Evolutionary conservation across 2,329 filamentous ascomycete species (phyloP), one percentile per base, ranked within the genome.

Genomic region (Calonectria pseudoreteaudii): DNA sequence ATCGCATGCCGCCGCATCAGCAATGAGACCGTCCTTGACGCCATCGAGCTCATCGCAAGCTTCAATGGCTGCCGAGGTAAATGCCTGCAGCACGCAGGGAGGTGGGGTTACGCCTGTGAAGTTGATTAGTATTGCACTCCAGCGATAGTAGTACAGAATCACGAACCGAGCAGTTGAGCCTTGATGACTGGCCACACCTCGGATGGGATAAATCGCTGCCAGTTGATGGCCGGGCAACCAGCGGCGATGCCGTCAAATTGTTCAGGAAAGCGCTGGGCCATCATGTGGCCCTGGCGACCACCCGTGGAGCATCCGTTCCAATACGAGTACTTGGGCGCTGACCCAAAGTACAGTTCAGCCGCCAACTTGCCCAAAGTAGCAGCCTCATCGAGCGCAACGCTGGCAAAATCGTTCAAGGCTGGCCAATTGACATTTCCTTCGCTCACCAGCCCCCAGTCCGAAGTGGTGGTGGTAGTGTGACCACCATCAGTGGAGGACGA

Each of bases 231-330:
- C 1, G 87, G 86, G 1, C 83, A 83, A 0, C 84, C 86, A 1
- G 89, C 89, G 0, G 90, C 78, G 18, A 91, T 86, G 3, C 90
- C 90, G 58, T 91, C 87, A 56, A 90, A 91, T 41, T 88, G 87
- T 1, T 87, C 83, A 0, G 90, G 89, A 72, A 87, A 90, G 11
- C 85, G 80, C 75, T 91, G 87, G 0, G 88, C 86, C 14, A 88
- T 84, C 76, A 88, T 88, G 30, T 90, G 81, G 10, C 89, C 90
- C 79, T 92, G 89, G 1, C 90, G 84, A 2, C 90, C 90, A 16
- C 90, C 90, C 0, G 87, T 89, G 1, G 88, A 90, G 76, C 89
- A 91, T 18, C 90, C 89, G 11, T 84, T 82, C 77, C 86, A 90
- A 79, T 90, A 90, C 0, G 85, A 86, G 71, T 86, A 88, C 0